A percentile compares a stretch with the other conserved stretches of the same genome.
These are phyloP conservation scores for Orbilia ellipsospora DNA, from an alignment of 2,329 filamentous ascomycete genomes.

Conservation along the genomic window DNA sequence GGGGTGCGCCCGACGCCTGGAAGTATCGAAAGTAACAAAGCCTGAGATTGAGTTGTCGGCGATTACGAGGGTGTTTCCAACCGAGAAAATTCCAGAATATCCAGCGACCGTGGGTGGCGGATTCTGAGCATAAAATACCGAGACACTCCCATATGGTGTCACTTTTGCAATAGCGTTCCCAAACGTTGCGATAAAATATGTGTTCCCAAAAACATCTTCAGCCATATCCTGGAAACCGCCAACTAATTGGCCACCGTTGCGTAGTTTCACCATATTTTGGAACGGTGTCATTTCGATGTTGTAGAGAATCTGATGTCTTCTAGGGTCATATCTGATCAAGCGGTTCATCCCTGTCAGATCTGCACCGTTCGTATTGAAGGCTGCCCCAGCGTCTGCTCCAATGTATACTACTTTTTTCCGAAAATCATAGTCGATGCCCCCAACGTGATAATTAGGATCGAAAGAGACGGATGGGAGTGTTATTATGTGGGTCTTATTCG, in stretches of 20 bases:
- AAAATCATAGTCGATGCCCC: constrained; percentile 19
- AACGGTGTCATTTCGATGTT: constrained; percentile 13
- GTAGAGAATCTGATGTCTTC: constrained; percentile 4
- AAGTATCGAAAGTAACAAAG: constrained; percentile 16
- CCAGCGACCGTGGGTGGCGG: background rate
- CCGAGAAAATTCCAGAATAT: constrained; percentile 12
- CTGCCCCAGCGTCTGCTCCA: constrained; percentile 4
- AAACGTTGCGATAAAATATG: constrained; percentile 22
- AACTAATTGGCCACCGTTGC: constrained; percentile 4
- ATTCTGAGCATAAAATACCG: constrained; percentile 14
- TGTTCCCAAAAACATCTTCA: constrained; percentile 9
- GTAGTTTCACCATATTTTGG: background rate
- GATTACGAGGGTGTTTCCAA: constrained; percentile 13
- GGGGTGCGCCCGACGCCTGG: background rate
- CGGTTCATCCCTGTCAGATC: constrained; percentile 10
- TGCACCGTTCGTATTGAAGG: constrained; percentile 17
- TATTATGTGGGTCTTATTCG: background rate
- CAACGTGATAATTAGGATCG: constrained; percentile 13
- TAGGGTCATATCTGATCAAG: constrained; percentile 11
- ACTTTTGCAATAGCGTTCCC: constrained; percentile 20
- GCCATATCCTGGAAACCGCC: constrained; percentile 26
- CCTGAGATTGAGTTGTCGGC: constrained; percentile 8
- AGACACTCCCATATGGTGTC: background rate
- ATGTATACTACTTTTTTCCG: constrained; percentile 11
- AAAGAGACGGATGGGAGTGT: constrained; percentile 7